Conservation (phyloP, 208 protist genomes). For the Trypanosoma caninum region DNA sequence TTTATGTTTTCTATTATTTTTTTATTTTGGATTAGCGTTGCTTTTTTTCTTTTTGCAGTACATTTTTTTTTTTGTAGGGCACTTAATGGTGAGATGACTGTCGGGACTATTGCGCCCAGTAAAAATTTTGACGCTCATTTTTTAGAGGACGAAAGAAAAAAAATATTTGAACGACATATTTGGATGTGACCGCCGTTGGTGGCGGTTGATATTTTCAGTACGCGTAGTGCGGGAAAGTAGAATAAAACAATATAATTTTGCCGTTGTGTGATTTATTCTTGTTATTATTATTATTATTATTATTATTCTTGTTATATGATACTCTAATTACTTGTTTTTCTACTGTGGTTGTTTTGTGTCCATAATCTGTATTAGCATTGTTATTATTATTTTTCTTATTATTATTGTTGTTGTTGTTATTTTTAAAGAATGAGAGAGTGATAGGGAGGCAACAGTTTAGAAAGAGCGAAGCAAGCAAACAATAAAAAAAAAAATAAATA, state of each 20-base stretch:
- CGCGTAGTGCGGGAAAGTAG: not conserved
- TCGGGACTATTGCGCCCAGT: constrained; percentile 35
- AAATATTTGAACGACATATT: constrained; percentile 47
- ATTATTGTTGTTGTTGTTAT: not conserved
- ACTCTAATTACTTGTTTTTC: not conserved
- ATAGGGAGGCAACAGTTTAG: not conserved
- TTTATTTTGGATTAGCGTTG: constrained; percentile 41
- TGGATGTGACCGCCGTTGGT: constrained; percentile 54
- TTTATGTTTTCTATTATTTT: constrained; percentile 40
- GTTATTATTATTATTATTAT: no score
- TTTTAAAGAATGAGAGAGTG: not conserved
- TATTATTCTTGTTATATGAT: no score
- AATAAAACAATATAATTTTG: not conserved
- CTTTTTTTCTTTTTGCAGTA: constrained; percentile 44
- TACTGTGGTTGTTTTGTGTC: not conserved
- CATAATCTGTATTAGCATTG: not conserved
- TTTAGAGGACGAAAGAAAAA: constrained; percentile 1
- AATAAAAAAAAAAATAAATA: no score
- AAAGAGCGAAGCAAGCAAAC: no score
- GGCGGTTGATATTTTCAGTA: constrained; percentile 10
- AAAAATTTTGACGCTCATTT: not conserved
- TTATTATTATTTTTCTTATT: no score
- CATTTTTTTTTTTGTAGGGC: constrained; percentile 60
- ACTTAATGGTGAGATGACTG: constrained; percentile 44
- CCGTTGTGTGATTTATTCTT: no score